Base-by-base conservation (phyloP, 139 green algal genomes). In the Chlorella sp. region DNA sequence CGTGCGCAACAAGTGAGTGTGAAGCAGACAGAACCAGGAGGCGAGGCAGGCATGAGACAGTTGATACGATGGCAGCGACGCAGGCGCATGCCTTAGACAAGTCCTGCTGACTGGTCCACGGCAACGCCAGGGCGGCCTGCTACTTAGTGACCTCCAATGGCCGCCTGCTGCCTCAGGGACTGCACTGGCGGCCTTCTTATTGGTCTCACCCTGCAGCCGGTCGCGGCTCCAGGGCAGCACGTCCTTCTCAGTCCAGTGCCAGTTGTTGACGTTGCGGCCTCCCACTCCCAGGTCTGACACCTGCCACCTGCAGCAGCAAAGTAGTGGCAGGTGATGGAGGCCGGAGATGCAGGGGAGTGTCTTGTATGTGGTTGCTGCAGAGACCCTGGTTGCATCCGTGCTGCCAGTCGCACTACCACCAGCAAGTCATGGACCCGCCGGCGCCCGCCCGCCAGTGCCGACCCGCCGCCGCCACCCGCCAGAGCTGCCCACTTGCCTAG, bases 191-290 rank as follows among this genome's bases (percentile, higher is more conserved):
- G 57, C 57, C 32, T 40, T 34, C 12, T 40, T 2, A 21, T 16
- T 30, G 4, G 61, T 11, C 68, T 53, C 68, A 88, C 73, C 75
- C 26, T 88, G 81, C 69, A 99, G 89, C 21, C 95, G 90, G 39
- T 92, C 36, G 80, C 92, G 91, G 80, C 87, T 90, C 97, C 97
- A 99, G 11, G 91, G 87, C 40, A 96, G 90, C 40, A 92, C 93
- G 81, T 99, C 96, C 81, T 95, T 96, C 73, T 98, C 96, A 11
- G 57, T 92, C 97, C 97, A 99, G 90, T 98, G 97, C 88, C 96
- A 99, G 37, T 92, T 92, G 90, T 98, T 97, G 26, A 98, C 95
- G 87, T 98, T 98, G 2, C 91, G 92, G 11, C 95, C 95, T 2
- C 92, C 93, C 73, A 97, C 96, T 22, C 92, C 86, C 3, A 97